Base-by-base conservation (phyloP, 2,329 filamentous ascomycete species). In the Hypoxylon sp. region DNA sequence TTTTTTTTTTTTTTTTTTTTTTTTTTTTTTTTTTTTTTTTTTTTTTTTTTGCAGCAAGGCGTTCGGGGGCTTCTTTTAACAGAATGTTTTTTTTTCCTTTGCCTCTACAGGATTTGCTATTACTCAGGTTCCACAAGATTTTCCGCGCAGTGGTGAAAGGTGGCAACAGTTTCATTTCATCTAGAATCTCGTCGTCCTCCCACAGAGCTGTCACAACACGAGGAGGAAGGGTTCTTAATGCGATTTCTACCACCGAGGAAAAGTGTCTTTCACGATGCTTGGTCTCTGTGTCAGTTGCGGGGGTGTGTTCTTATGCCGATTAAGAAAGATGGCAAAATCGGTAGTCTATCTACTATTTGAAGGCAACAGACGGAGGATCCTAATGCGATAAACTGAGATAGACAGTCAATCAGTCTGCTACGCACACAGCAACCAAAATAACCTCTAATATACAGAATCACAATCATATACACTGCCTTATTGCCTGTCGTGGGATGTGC, bases 361-460 rank as follows among this genome's bases (percentile, higher is more conserved):
- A 2, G 47, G 14, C 47, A 33, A 33, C 19, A 44, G 9, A 47
- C 5, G 24, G 37, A 17, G 39, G 31, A 31, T 52, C 17, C 14
- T 59, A 51, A 59, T 52, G 22, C 51, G 39, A 44, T 52, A 51
- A 17, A 52, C 33, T 13, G 17, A 39, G 19, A 4, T 26, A 39
- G 31, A 39, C 14, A 33, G 33, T 33, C 14, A 33, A 22, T 33
- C 37, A 5, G 44, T 31, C 35, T 17, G 47, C 37, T 24, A 33
- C 29, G 39, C 50, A 17, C 17, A 29, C 46, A 54, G 33, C 55
- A 58, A 17, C 22, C 37, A 13, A 17, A 39, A 54, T 52, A 29
- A 35, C 48, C 51, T 29, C 42, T 52, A 55, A 55, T 60, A 55
- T 55, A 58, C 17, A 26, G 22, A n/a, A 42, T 63, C 8, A 33